phyloP scores from a whole-genome alignment of 768 basidiomycete species.

The Lactifluus piperatus region DNA sequence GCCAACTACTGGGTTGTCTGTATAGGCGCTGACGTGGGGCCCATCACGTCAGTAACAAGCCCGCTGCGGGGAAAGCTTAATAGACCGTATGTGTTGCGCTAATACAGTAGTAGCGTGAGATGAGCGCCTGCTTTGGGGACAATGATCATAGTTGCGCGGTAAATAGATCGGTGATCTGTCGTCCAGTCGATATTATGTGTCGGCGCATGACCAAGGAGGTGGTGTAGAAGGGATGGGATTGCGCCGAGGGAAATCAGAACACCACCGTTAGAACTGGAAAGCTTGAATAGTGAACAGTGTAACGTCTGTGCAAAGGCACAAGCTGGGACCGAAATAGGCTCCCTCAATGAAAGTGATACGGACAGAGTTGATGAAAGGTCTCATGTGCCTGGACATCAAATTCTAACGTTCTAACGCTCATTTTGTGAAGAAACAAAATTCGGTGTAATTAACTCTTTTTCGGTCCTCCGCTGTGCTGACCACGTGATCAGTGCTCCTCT shows the following conservation, averaged over 20 bases:
- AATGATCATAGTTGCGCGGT: not conserved
- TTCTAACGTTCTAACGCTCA: not conserved
- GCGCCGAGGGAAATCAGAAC: not conserved
- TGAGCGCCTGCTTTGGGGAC: not conserved
- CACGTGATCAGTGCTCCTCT: not conserved
- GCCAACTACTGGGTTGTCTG: not conserved
- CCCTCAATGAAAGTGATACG: not conserved
- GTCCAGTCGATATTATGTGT: not conserved
- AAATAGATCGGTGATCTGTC: conserved; percentile 7
- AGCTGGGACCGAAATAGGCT: not conserved
- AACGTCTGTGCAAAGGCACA: not conserved
- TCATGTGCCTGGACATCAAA: conserved; percentile 8
- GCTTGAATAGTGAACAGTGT: too few species aligned
- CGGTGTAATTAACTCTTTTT: not conserved
- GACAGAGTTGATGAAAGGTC: not conserved
- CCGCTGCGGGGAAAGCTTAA: not conserved
- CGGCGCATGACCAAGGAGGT: not conserved
- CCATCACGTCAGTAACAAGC: not conserved
- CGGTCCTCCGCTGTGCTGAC: not conserved
- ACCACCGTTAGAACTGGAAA: not conserved
- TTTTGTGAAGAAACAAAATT: not conserved
- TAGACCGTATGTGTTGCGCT: not conserved
- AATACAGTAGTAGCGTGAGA: not conserved
- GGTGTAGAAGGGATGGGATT: not conserved
- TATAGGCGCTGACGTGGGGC: not conserved